These are phyloP conservation scores for Ceratobasidium papillatum DNA, from an alignment of 1,284 basidiomycete genomes.

Conservation along the genomic window DNA sequence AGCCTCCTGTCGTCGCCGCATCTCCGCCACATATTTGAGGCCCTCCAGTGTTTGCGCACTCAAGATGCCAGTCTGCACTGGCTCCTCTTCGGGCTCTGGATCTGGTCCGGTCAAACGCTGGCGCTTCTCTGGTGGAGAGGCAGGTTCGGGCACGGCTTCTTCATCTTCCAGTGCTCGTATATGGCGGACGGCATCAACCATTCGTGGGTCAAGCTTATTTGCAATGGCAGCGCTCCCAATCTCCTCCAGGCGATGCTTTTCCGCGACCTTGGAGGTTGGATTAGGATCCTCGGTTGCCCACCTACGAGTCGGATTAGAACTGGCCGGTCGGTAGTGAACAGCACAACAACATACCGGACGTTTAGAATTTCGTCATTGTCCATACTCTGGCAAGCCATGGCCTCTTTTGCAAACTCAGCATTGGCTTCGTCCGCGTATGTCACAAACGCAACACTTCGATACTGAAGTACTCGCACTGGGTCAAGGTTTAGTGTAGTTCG, in stretches of 20 bases:
- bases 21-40: conserved; percentile 85
- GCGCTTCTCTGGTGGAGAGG: conserved; percentile 47
- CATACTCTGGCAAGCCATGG: conserved; percentile 98
- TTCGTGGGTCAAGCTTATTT: conserved; percentile 80
- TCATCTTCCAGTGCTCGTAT: conserved; percentile 88
- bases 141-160: conserved; percentile 48
- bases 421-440: conserved; percentile 88
- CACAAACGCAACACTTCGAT: conserved; percentile 96
- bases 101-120: conserved; percentile 46
- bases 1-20: conserved; percentile 63
- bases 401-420: conserved; percentile 97
- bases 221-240: conserved; percentile 84
- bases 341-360: conserved; percentile 67
- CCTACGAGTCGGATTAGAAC: conserved; percentile 32
- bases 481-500: conserved; percentile 40
- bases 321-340: conserved; percentile 29
- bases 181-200: conserved; percentile 85
- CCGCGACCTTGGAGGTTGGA: conserved; percentile 83
- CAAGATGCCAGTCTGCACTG: conserved; percentile 64
- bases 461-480: conserved; percentile 88
- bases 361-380: conserved; percentile 99
- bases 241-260: conserved; percentile 82
- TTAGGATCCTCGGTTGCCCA: conserved; percentile 99
- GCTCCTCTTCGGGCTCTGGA: conserved; percentile 45
- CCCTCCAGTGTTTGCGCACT: conserved; percentile 84